These are phyloP conservation scores for Yamadazyma spencermartinsiae DNA, from an alignment of 1,139 yeast genomes.

Conservation along the genomic window DNA sequence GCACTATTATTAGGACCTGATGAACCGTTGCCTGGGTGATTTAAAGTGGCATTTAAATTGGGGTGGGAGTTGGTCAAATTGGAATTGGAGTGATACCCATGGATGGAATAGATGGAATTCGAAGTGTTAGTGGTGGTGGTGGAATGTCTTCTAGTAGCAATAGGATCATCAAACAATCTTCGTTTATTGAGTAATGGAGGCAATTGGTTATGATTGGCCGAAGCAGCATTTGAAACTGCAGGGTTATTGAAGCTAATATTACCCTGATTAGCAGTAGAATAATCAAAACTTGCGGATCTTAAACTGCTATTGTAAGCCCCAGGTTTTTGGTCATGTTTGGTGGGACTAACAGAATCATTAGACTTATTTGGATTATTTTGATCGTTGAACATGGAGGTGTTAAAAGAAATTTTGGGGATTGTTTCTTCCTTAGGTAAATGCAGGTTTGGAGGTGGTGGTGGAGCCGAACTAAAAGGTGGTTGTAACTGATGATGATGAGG, in stretches of 20 bases:
- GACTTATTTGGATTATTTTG: conserved; percentile 7
- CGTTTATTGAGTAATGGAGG: conserved; percentile 28
- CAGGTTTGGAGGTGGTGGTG: conserved; percentile 7
- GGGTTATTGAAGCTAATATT: conserved; percentile 8
- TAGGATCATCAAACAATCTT: conserved; percentile 30
- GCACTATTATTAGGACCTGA: conserved; percentile 5
- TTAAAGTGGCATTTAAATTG: conserved; percentile 10
- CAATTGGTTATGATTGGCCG: conserved; percentile 13
- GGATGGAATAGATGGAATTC: conserved; percentile 13
- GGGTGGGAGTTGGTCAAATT: conserved; percentile 16
- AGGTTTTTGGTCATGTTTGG: conserved; percentile 5
- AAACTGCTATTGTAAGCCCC: conserved; percentile 4
- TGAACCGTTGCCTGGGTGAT: conserved; percentile 4
- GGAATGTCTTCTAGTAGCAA: conserved; percentile 28
- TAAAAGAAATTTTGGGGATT: conserved; percentile 28
- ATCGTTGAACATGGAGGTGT: conserved; percentile 40
- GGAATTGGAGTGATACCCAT: conserved; percentile 11
- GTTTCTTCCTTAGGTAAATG: conserved; percentile 8
- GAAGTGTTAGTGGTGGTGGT: conserved; percentile 24
- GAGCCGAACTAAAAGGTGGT: conserved; percentile 13
- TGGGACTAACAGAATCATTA: conserved; percentile 12
- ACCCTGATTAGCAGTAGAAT: conserved; percentile 11
- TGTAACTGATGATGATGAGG: conserved; percentile 5
- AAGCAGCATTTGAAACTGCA: conserved; percentile 7
- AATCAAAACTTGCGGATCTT: conserved; percentile 38